phyloP scores from a whole-genome alignment of 202 grass and related monocot species.

The Alloteropsis angusta region DNA sequence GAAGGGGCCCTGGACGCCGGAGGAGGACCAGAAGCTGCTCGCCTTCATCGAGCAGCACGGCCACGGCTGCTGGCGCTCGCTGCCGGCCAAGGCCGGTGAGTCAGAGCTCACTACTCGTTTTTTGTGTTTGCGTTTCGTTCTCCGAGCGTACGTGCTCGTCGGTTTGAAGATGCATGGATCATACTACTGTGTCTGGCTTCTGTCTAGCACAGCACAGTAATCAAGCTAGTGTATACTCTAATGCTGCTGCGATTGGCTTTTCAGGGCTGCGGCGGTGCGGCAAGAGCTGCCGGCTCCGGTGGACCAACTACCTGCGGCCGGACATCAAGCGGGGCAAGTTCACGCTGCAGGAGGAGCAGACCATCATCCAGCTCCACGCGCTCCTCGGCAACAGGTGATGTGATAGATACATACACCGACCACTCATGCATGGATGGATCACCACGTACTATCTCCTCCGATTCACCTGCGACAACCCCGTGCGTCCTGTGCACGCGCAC shows the following conservation, averaged over 20 bases:
- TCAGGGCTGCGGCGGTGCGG: constrained; percentile 65
- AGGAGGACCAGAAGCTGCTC: constrained; percentile 85
- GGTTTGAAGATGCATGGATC: not conserved
- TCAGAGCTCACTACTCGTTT: not conserved
- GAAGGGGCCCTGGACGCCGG: constrained; percentile 75
- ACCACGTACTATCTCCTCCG: not conserved
- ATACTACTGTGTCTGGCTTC: not conserved
- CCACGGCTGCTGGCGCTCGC: constrained; percentile 81
- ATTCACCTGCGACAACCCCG: not conserved
- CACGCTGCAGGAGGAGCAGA: constrained; percentile 58
- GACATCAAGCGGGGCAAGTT: constrained; percentile 73
- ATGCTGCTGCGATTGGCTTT: not conserved
- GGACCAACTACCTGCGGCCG: constrained; percentile 76
- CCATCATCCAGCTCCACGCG: constrained; percentile 74
- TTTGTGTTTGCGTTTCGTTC: not conserved
- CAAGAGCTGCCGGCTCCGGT: constrained; percentile 77
- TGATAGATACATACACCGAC: not conserved
- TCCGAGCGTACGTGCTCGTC: not conserved
- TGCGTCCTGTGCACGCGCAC: not conserved
- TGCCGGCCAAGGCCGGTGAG: constrained; percentile 51
- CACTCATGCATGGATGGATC: not conserved
- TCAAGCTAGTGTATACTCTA: not conserved
- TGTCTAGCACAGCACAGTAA: too few relatives aligned
- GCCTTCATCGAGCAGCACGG: constrained; percentile 69
- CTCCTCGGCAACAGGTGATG: constrained; percentile 68